A percentile compares a stretch with the other conserved stretches of the same genome.
Evolutionary conservation across 331 rosid genomes (phyloP).

Genomic region (Dryas integrifolia): DNA sequence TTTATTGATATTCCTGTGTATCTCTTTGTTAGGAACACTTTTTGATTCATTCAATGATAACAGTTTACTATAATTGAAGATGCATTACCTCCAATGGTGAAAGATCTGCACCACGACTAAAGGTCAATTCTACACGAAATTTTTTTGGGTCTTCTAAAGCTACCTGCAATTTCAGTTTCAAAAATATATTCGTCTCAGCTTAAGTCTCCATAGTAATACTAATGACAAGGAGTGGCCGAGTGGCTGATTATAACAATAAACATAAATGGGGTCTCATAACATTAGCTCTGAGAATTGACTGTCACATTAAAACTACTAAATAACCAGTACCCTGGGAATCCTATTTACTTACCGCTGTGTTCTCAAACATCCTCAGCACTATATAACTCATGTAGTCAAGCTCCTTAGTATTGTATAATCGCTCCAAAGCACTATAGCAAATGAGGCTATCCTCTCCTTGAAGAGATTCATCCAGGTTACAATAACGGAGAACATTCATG

Average conservation of each 20-base stretch:
- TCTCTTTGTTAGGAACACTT: not conserved
- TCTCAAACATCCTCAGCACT: slow-evolving; percentile 91
- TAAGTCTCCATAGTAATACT: not conserved
- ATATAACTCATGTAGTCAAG: slow-evolving; percentile 96
- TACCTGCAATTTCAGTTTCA: slow-evolving; percentile 57
- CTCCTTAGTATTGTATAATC: slow-evolving; percentile 74
- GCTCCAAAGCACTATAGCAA: slow-evolving; percentile 59
- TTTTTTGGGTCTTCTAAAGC: slow-evolving; percentile 82
- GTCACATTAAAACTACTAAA: not conserved
- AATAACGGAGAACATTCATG: slow-evolving; percentile 93
- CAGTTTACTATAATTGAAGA: slow-evolving; percentile 1
- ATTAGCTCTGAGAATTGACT: not conserved
- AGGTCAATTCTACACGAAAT: slow-evolving; percentile 84
- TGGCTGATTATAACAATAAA: not conserved
- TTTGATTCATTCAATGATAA: not conserved
- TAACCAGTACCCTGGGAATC: not conserved
- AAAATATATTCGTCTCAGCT: slow-evolving; percentile 10
- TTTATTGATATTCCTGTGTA: not conserved
- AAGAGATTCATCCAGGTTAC: slow-evolving; percentile 94
- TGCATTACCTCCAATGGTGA: slow-evolving; percentile 86
- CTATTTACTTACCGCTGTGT: slow-evolving; percentile 64
- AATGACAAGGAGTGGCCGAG: not conserved
- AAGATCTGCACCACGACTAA: slow-evolving; percentile 94
- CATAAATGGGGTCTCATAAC: not conserved
- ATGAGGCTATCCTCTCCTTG: slow-evolving; percentile 80